These are phyloP conservation scores for Diutina siamensis DNA, from an alignment of 1,139 yeast species.

Conservation along the genomic window DNA sequence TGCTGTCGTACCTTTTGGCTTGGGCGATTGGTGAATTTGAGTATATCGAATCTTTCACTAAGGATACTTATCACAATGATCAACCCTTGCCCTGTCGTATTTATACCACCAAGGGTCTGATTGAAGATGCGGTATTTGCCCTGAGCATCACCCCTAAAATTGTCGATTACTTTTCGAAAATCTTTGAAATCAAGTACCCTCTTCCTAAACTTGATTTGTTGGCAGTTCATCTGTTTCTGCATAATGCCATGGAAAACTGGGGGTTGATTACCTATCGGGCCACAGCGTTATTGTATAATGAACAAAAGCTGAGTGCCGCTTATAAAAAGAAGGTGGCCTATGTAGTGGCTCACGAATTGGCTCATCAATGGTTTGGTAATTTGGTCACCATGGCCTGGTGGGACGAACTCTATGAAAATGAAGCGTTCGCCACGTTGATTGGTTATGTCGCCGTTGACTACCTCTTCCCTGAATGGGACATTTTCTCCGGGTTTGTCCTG, in stretches of 20 bases:
- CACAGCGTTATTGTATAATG: slow-evolving; percentile 40
- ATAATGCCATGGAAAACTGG: slow-evolving; percentile 56
- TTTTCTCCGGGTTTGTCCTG: slow-evolving; percentile 42
- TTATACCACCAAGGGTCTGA: slow-evolving; percentile 62
- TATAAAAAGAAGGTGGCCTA: slow-evolving; percentile 38
- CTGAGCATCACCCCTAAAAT: slow-evolving; percentile 37
- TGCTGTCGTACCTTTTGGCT: slow-evolving; percentile 13
- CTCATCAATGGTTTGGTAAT: slow-evolving; percentile 60
- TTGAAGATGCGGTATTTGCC: slow-evolving; percentile 39
- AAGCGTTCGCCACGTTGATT: slow-evolving; percentile 54
- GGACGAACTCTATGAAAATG: slow-evolving; percentile 55
- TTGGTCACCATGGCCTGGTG: slow-evolving; percentile 55
- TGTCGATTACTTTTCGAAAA: slow-evolving; percentile 37
- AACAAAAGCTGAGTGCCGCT: slow-evolving; percentile 33
- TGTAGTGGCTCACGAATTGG: slow-evolving; percentile 49
- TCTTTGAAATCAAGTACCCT: slow-evolving; percentile 48
- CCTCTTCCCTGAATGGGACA: slow-evolving; percentile 47
- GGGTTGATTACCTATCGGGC: slow-evolving; percentile 46
- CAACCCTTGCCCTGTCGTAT: slow-evolving; percentile 59
- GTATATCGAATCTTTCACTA: slow-evolving; percentile 16
- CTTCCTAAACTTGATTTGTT: slow-evolving; percentile 47
- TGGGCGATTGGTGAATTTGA: slow-evolving; percentile 13
- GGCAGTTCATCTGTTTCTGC: slow-evolving; percentile 47
- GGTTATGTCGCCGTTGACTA: slow-evolving; percentile 41
- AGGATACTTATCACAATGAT: slow-evolving; percentile 24